A percentile compares a stretch with the other conserved stretches of the same genome.
phyloP scores from a whole-genome alignment of 176 grass and related monocot genomes.

The Triticum aestivum region DNA sequence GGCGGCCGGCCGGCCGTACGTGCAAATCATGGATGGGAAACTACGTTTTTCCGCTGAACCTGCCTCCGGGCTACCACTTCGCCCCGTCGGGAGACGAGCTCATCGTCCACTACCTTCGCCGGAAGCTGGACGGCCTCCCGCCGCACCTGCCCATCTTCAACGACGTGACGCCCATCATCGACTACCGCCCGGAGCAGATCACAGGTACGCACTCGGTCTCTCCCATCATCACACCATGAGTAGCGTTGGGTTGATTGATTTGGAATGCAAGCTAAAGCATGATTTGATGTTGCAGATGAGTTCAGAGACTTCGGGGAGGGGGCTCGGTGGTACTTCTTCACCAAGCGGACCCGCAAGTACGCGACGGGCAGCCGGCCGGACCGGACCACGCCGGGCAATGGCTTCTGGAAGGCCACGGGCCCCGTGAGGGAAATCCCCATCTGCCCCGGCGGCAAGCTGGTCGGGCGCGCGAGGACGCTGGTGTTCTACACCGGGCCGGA shows the following conservation, averaged over 20 bases:
- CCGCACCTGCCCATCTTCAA: slow-evolving; percentile 8
- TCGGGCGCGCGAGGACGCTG: background rate
- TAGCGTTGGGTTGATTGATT: no score
- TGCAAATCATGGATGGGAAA: background rate
- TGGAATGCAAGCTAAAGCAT: background rate
- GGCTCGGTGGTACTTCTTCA: slow-evolving; percentile 37
- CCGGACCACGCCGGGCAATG: slow-evolving; percentile 8
- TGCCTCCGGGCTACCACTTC: slow-evolving; percentile 24
- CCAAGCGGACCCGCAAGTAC: background rate
- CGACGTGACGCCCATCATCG: background rate
- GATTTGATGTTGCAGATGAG: slow-evolving; percentile 4
- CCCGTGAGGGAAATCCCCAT: background rate
- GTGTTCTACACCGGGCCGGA: slow-evolving; percentile 21
- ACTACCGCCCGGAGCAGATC: background rate
- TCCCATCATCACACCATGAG: no score
- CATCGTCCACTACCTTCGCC: slow-evolving; percentile 20
- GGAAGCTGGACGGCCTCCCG: background rate
- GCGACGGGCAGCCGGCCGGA: background rate
- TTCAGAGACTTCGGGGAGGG: background rate
- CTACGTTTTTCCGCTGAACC: background rate
- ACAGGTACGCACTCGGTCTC: background rate
- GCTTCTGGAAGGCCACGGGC: slow-evolving; percentile 35
- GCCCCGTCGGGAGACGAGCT: background rate
- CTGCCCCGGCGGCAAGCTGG: background rate
- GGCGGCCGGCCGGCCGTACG: no score